Conservation (phyloP, 2,329 filamentous ascomycete genomes). For the Trichoderma asperellum region DNA sequence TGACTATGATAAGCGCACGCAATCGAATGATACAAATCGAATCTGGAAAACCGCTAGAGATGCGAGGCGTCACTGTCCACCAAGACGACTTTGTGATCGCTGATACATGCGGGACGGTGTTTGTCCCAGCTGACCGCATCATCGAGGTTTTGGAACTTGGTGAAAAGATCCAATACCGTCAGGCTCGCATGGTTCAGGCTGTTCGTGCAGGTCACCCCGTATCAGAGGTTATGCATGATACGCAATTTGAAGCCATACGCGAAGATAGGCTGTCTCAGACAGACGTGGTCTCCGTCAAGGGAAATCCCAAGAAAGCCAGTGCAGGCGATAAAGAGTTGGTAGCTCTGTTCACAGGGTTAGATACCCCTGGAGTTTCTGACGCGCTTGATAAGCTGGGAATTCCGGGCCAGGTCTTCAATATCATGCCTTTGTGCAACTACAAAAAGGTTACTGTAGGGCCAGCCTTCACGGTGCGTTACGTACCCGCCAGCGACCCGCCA, state of each 20-base stretch:
- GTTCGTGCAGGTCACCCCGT: neutral
- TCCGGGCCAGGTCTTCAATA: neutral
- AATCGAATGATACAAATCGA: constrained; percentile 37
- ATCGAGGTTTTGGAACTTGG: neutral
- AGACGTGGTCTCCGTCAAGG: no score
- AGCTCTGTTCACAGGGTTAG: neutral
- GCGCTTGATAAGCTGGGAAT: neutral
- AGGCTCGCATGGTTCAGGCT: neutral
- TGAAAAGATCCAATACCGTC: neutral
- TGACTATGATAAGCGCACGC: neutral
- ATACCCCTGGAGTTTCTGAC: neutral
- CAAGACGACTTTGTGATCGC: constrained; percentile 32
- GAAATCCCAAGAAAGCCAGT: neutral
- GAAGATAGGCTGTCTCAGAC: neutral
- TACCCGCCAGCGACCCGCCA: constrained; percentile 31
- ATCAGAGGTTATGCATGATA: neutral
- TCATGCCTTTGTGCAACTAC: constrained; percentile 32
- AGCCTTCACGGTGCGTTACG: constrained; percentile 42
- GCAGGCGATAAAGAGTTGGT: neutral
- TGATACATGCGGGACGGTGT: constrained; percentile 31
- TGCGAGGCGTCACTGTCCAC: constrained; percentile 30
- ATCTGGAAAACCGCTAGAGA: constrained; percentile 28
- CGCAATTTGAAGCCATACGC: neutral
- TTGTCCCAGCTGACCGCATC: neutral
- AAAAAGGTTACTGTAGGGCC: constrained; percentile 39